A percentile compares a stretch with the other conserved stretches of the same genome.
phyloP scores from a whole-genome alignment of 805 yeast genomes.

The Yarrowia phangngaensis region DNA sequence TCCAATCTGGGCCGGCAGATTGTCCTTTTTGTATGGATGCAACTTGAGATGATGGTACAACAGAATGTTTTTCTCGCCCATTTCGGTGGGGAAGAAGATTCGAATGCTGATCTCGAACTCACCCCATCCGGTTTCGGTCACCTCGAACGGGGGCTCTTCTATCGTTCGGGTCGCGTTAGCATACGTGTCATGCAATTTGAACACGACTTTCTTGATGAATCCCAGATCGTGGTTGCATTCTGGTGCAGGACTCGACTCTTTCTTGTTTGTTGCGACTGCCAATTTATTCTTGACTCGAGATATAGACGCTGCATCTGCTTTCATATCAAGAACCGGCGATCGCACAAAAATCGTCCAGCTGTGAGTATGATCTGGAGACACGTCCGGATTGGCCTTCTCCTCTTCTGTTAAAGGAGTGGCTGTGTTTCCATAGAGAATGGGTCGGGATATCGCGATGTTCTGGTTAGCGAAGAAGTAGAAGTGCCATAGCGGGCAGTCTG shows the following conservation, averaged over 20 bases:
- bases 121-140: slow-evolving; percentile 99
- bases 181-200: slow-evolving; percentile 93
- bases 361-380: slow-evolving; percentile 90
- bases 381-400: slow-evolving; percentile 49
- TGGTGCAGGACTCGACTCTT: slow-evolving; percentile 26
- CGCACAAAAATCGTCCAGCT: slow-evolving; percentile 89
- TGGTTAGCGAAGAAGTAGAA: slow-evolving; percentile 33
- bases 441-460: slow-evolving; percentile 68
- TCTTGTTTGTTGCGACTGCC: slow-evolving; percentile 25
- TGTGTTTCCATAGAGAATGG: slow-evolving; percentile 75
- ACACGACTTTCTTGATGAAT: slow-evolving; percentile 82
- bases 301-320: slow-evolving; percentile 18
- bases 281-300: slow-evolving; percentile 24
- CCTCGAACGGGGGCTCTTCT: slow-evolving; percentile 88
- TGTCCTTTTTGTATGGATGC: slow-evolving; percentile 64
- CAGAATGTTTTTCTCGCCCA: slow-evolving; percentile 80
- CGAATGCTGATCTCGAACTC: slow-evolving; percentile 91
- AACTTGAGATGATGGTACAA: slow-evolving; percentile 85
- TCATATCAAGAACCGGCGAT: slow-evolving; percentile 58
- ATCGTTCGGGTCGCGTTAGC: slow-evolving; percentile 79
- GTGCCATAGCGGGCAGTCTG: too few relatives aligned
- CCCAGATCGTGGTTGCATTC: slow-evolving; percentile 57
- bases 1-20: slow-evolving; percentile 16
- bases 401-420: slow-evolving; percentile 61
- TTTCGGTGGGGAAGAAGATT: slow-evolving; percentile 78